phyloP scores from a whole-genome alignment of 805 yeast genomes.

The Diddensiella transvaalensis region DNA sequence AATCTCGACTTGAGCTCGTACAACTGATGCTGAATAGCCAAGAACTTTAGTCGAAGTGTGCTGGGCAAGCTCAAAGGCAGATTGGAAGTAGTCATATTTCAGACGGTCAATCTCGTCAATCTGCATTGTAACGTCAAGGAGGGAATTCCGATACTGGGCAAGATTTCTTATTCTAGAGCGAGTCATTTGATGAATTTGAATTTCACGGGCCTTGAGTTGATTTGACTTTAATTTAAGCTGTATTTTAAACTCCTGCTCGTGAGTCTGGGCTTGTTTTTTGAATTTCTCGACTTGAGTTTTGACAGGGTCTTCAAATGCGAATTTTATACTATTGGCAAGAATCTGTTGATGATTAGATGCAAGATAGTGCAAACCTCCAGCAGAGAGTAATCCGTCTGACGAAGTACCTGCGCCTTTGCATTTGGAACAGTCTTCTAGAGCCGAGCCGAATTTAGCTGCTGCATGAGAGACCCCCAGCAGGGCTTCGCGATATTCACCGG shows the following conservation, averaged over 20 bases:
- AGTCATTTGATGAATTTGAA: slow-evolving; percentile 55
- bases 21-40: slow-evolving; percentile 55
- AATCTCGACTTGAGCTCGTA: slow-evolving; percentile 77
- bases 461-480: slow-evolving; percentile 49
- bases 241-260: slow-evolving; percentile 52
- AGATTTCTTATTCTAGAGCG: slow-evolving; percentile 61
- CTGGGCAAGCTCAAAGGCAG: slow-evolving; percentile 58
- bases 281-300: slow-evolving; percentile 43
- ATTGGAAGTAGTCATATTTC: slow-evolving; percentile 70
- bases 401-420: slow-evolving; percentile 58
- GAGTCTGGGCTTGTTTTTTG: slow-evolving; percentile 39
- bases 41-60: slow-evolving; percentile 56
- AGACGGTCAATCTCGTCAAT: slow-evolving; percentile 74
- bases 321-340: slow-evolving; percentile 52
- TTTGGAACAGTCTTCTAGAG: slow-evolving; percentile 61
- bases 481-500: slow-evolving; percentile 46
- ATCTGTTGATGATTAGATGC: slow-evolving; percentile 76
- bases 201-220: slow-evolving; percentile 56
- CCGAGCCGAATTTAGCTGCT: slow-evolving; percentile 66
- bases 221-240: slow-evolving; percentile 51
- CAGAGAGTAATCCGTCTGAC: slow-evolving; percentile 62
- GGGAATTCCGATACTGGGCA: slow-evolving; percentile 60
- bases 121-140: slow-evolving; percentile 64
- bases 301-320: slow-evolving; percentile 56
- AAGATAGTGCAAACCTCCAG: slow-evolving; percentile 74